A percentile compares a stretch with the other conserved stretches of the same genome.
Conservation (phyloP, 345 rosid genomes). For the Brassica cretica region DNA sequence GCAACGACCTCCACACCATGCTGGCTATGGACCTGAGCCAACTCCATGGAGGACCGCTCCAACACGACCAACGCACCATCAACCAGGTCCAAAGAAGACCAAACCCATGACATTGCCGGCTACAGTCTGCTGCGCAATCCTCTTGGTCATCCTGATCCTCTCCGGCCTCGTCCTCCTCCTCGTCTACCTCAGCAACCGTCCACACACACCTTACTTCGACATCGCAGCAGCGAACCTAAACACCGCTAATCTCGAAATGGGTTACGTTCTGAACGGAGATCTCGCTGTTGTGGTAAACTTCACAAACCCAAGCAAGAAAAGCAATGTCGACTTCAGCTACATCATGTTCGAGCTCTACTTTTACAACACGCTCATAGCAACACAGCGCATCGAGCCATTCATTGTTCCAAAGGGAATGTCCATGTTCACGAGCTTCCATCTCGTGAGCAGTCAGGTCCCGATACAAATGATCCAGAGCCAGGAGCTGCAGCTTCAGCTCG, state of each 20-base stretch:
- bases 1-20: constrained; percentile 6
- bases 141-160: constrained; percentile 54
- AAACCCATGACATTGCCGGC: constrained; percentile 45
- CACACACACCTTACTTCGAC: constrained; percentile 63
- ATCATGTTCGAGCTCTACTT: constrained; percentile 61
- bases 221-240: constrained; percentile 68
- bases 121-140: constrained; percentile 62
- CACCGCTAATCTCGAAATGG: constrained; percentile 74
- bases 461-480: constrained; percentile 49
- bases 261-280: constrained; percentile 65
- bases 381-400: constrained; percentile 72
- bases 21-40: constrained; percentile 25
- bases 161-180: constrained; percentile 67
- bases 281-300: constrained; percentile 67
- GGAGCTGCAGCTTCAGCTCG: constrained; percentile 53
- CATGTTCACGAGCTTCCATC: constrained; percentile 50
- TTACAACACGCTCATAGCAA: constrained; percentile 58
- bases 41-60: constrained; percentile 30
- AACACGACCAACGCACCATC: constrained; percentile 30
- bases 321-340: constrained; percentile 65
- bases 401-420: constrained; percentile 49
- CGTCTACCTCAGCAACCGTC: constrained; percentile 77
- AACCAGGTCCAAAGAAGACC: constrained; percentile 38
- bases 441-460: constrained; percentile 77
- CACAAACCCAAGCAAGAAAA: constrained; percentile 86